Conservation (phyloP, 345 rosid species). For the Pistacia integerrima region DNA sequence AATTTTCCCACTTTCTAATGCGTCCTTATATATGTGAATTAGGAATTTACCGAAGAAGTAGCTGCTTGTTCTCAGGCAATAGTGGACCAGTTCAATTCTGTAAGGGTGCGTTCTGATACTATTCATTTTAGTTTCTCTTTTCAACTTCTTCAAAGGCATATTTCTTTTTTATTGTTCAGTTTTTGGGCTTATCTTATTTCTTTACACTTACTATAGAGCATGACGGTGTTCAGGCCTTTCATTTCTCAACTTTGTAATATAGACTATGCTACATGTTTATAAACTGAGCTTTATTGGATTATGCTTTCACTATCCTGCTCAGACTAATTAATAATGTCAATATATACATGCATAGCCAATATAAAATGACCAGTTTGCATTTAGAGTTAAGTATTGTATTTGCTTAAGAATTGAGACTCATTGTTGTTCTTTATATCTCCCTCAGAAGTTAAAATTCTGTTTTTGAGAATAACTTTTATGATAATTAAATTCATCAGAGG, state of each 20-base stretch:
- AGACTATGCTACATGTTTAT: background rate
- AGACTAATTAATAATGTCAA: too few species aligned
- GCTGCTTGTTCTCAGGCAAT: slow-evolving; percentile 76
- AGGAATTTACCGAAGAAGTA: slow-evolving; percentile 88
- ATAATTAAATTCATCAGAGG: too few species aligned
- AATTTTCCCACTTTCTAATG: background rate
- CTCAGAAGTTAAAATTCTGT: too few species aligned
- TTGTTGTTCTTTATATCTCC: too few species aligned
- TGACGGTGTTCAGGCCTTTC: background rate
- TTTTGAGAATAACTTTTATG: too few species aligned
- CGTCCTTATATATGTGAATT: slow-evolving; percentile 12
- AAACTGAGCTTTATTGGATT: background rate
- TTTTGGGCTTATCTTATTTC: background rate
- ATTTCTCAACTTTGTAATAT: background rate
- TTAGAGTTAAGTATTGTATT: too few species aligned
- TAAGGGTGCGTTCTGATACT: slow-evolving; percentile 51
- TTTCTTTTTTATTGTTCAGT: background rate
- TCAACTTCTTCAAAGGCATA: slow-evolving; percentile 11
- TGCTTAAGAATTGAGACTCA: too few species aligned
- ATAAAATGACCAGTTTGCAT: too few species aligned
- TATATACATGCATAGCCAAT: too few species aligned
- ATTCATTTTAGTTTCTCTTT: slow-evolving; percentile 14
- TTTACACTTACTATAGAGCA: background rate
- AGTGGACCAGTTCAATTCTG: slow-evolving; percentile 49
- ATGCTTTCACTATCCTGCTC: too few species aligned